Base-by-base conservation (phyloP, 257 asterid species). In the Vinca minor region DNA sequence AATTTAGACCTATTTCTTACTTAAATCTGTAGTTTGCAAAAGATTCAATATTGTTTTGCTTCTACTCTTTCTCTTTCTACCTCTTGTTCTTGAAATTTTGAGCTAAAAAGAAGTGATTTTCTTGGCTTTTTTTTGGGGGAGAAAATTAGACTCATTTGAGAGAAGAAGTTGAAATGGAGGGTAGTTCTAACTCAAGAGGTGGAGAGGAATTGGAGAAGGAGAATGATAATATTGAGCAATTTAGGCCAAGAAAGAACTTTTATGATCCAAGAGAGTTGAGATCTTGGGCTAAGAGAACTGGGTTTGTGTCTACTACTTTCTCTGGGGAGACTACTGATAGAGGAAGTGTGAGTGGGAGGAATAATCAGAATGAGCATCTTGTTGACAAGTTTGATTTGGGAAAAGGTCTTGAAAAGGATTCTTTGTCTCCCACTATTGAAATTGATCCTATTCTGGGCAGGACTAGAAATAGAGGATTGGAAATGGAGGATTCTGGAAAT, bases 241-340 rank as follows among this genome's bases (percentile, higher is more conserved):
- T 92, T 82, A 89, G 81, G 9, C 91, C 96, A 4, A 72, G 70
- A 39, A 67, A 63, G 74, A 93, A 86, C 26, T 64, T 68, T 52
- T 71, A 85, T 74, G 94, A 89, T 71, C 98, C 97, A 20, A 84
- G 75, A 63, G 98, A 89, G 73, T 75, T 93, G 79, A 82, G 85
- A 82, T 89, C 98, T 73, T 93, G 98, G 98, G 98, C 98, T 70
- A 93, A 89, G 75, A 84, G 80, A 63, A 89, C 98, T 20, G 97
- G 98, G 50, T 93, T 93, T 74, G 95, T 89, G 57, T 89, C 98
- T 23, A 83, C 77, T 23, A 83, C 76, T 21, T 79, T 89, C 54
- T 89, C 98, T 45, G 84, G 87, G 31, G 97, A 87, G 74, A 80
- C 83, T 63, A 80, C 83, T 63, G 84, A 79, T 56, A 80, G 71